These are phyloP conservation scores for Suillus luteus DNA, from an alignment of 768 basidiomycete genomes.

Conservation along the genomic window DNA sequence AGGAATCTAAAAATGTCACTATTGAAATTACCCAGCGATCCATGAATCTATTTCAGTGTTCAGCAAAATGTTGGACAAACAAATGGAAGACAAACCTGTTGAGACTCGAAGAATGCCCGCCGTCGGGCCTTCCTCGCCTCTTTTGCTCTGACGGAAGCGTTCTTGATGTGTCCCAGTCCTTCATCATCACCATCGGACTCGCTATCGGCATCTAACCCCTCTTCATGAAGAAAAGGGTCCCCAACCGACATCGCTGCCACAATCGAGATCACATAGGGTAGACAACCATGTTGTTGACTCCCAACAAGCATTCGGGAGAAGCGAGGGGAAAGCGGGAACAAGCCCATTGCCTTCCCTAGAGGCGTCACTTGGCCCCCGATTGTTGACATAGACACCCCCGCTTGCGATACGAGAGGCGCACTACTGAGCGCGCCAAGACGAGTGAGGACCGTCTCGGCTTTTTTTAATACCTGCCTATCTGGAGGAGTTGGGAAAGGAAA, in stretches of 20 bases:
- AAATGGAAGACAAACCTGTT: constrained; percentile 53
- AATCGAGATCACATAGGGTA: constrained; percentile 89
- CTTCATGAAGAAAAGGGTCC: constrained; percentile 92
- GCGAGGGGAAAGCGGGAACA: constrained; percentile 92
- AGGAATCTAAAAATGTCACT: constrained; percentile 89
- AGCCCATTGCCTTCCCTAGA: constrained; percentile 88
- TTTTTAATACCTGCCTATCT: constrained; percentile 68
- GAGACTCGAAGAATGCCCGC: constrained; percentile 80
- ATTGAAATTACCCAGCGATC: constrained; percentile 72
- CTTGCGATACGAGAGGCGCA: constrained; percentile 27
- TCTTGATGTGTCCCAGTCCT: constrained; percentile 47
- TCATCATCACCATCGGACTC: constrained; percentile 40
- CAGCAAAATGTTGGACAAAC: constrained; percentile 8
- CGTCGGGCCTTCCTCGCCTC: constrained; percentile 62
- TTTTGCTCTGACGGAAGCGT: constrained; percentile 49
- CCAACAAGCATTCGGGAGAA: constrained; percentile 96
- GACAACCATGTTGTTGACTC: constrained; percentile 81
- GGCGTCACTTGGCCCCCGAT: constrained; percentile 76
- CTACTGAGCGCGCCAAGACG: constrained; percentile 80
- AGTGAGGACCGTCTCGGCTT: constrained; percentile 79
- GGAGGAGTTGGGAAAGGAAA: constrained; percentile 99
- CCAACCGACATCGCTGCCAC: constrained; percentile 93
- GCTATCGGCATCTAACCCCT: constrained; percentile 51
- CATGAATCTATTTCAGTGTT: constrained; percentile 56
- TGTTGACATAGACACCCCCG: constrained; percentile 23